Conservation (phyloP, 2,329 filamentous ascomycete species). For the Aureobasidium uvarum region DNA sequence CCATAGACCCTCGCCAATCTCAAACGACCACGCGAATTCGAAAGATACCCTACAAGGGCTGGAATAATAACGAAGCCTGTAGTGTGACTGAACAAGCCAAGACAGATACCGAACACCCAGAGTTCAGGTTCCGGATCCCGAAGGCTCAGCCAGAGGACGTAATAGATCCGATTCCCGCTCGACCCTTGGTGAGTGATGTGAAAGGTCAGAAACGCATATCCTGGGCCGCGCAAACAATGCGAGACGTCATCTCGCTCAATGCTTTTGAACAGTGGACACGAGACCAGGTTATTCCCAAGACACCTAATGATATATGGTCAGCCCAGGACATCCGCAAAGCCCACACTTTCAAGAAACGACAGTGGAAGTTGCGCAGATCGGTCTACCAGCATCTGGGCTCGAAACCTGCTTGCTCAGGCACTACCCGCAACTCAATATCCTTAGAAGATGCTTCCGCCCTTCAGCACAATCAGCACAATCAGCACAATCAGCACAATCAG, state of each 20-base stretch:
- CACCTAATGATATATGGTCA: neutral
- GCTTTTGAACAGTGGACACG: neutral
- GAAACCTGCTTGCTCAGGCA: neutral
- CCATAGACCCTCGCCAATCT: neutral
- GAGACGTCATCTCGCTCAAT: neutral
- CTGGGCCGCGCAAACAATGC: neutral
- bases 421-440: neutral
- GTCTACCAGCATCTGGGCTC: neutral
- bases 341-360: neutral
- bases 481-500: too few species aligned
- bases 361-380: neutral
- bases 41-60: neutral
- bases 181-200: neutral
- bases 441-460: too few species aligned
- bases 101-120: neutral
- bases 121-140: neutral
- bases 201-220: neutral
- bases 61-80: neutral
- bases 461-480: too few species aligned
- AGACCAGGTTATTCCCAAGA: neutral
- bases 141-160: neutral
- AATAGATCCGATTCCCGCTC: neutral
- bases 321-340: constrained; percentile 1
- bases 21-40: neutral
- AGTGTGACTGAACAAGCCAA: neutral